Conservation (phyloP, 371 early-diverging fungal genomes). For the Mortierella sp. region DNA sequence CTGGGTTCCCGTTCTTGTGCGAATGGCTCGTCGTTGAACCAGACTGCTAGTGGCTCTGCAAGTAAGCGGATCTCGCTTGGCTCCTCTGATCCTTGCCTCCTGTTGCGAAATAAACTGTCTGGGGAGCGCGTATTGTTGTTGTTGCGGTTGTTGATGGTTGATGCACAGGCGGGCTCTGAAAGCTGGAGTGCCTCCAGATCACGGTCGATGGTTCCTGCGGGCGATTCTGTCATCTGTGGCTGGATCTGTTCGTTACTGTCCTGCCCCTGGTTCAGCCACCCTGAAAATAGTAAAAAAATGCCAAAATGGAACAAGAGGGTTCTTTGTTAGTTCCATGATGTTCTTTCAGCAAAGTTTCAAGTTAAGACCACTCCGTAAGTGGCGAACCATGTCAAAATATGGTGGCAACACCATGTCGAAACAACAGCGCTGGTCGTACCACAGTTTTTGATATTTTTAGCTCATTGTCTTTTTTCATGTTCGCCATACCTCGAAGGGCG, state of each 20-base stretch:
- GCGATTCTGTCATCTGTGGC: neutral
- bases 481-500: conserved; percentile 23
- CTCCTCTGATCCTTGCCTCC: neutral
- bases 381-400: neutral
- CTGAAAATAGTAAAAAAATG: neutral
- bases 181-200: neutral
- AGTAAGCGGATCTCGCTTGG: conserved; percentile 2
- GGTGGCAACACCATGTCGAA: neutral
- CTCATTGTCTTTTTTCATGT: neutral
- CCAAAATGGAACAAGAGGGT: too few species aligned
- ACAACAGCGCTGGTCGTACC: neutral
- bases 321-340: neutral
- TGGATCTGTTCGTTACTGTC: too few species aligned
- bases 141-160: neutral
- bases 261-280: neutral
- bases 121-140: neutral
- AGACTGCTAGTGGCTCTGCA: conserved; percentile 1
- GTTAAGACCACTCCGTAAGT: neutral
- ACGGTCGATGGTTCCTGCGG: neutral
- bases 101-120: neutral
- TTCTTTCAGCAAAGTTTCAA: neutral
- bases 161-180: neutral
- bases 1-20: neutral
- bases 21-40: neutral
- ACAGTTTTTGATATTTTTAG: neutral